Conservation (phyloP, 257 asterid genomes). For the Verbena officinalis region DNA sequence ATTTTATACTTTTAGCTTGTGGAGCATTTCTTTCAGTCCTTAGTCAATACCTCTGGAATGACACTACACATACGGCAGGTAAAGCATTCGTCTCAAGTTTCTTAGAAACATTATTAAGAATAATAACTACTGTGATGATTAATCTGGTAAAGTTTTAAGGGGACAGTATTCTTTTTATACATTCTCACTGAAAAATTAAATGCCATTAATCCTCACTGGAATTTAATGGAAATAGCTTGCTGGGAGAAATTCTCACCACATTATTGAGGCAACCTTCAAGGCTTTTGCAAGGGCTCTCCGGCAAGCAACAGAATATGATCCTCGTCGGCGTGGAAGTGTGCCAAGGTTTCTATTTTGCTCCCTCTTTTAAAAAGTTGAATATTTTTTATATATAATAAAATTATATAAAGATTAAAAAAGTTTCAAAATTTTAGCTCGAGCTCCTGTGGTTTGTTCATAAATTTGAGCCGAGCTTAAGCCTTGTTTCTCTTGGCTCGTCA, state of each 20-base stretch:
- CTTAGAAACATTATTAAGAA: not conserved
- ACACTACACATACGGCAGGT: slow-evolving; percentile 98
- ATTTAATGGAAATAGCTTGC: slow-evolving; percentile 48
- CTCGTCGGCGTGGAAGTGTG: slow-evolving; percentile 82
- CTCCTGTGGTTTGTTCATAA: no score
- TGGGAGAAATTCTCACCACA: slow-evolving; percentile 95
- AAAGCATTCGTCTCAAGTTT: slow-evolving; percentile 13
- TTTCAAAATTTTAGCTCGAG: no score
- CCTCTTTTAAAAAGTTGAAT: not conserved
- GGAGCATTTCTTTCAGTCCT: slow-evolving; percentile 97
- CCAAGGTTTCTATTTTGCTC: slow-evolving; percentile 63
- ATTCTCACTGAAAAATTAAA: slow-evolving; percentile 9
- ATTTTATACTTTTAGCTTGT: slow-evolving; percentile 66
- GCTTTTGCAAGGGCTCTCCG: slow-evolving; percentile 99
- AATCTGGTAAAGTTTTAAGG: no score
- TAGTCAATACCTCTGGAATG: slow-evolving; percentile 98
- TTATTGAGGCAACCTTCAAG: slow-evolving; percentile 97
- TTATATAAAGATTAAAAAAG: no score
- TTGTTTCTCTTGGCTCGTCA: not conserved
- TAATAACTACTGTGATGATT: slow-evolving; percentile 10
- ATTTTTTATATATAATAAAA: not conserved
- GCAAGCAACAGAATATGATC: slow-evolving; percentile 88
- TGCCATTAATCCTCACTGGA: not conserved
- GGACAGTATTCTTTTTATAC: no score
- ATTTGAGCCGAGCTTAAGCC: not conserved